These are phyloP conservation scores for Candida succiphila DNA, from an alignment of 805 yeast species.

Conservation along the genomic window DNA sequence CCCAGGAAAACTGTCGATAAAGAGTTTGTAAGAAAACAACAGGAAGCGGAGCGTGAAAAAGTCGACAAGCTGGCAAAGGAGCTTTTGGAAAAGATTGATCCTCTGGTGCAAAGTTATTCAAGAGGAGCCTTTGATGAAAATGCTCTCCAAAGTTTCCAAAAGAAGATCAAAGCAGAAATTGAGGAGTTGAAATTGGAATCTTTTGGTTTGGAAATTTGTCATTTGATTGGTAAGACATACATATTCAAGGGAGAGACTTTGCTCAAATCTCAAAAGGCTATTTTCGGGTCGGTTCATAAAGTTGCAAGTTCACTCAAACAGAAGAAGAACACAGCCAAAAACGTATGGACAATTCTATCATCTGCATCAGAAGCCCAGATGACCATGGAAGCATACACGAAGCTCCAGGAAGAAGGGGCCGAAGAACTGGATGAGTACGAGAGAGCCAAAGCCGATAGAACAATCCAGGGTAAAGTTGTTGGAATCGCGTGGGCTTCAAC, in stretches of 20 bases:
- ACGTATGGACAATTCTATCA: constrained; percentile 60
- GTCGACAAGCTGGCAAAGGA: constrained; percentile 53
- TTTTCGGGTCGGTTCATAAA: constrained; percentile 48
- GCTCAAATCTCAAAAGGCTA: constrained; percentile 56
- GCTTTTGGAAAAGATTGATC: constrained; percentile 29
- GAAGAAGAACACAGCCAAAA: constrained; percentile 63
- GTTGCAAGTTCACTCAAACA: constrained; percentile 62
- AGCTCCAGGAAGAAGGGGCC: constrained; percentile 33
- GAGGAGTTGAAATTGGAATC: constrained; percentile 75
- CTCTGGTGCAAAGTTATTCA: constrained; percentile 22
- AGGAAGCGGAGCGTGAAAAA: constrained; percentile 27
- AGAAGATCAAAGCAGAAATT: constrained; percentile 70
- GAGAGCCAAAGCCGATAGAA: constrained; percentile 59
- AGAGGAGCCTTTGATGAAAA: constrained; percentile 27
- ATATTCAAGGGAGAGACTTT: constrained; percentile 54
- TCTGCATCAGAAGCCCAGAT: constrained; percentile 72
- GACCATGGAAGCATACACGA: constrained; percentile 64
- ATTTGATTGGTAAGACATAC: constrained; percentile 64
- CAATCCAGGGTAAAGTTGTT: constrained; percentile 67
- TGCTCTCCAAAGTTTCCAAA: constrained; percentile 41
- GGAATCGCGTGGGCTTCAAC: constrained; percentile 85
- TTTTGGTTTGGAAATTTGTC: constrained; percentile 75
- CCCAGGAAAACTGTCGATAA: constrained; percentile 5
- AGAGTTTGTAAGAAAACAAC: constrained; percentile 19
- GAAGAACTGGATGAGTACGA: constrained; percentile 33